Percentiles rank a stretch among this genome's conserved stretches.
Conservation (phyloP, 106 monocot genomes). For the Phalaenopsis equestris region DNA sequence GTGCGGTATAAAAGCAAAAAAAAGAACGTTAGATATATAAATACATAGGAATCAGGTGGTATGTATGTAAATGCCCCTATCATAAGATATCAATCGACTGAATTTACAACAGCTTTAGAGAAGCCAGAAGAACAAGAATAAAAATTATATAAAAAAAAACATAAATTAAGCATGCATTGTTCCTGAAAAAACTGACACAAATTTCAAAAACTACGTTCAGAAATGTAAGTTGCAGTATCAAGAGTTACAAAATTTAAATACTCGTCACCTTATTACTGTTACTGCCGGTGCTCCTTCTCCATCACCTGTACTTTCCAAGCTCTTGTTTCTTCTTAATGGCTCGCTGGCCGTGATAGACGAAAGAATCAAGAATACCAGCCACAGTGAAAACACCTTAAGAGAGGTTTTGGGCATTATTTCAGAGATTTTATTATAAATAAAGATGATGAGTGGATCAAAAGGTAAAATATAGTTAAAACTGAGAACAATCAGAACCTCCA, state of each 20-base stretch:
- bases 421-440: neutral
- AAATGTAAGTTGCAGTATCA: neutral
- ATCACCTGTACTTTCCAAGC: slow-evolving; percentile 73
- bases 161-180: neutral
- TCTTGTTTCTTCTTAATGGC: slow-evolving; percentile 91
- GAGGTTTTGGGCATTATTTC: neutral
- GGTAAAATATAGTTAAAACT: neutral
- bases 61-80: no score
- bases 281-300: neutral
- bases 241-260: neutral
- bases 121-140: neutral
- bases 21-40: no score
- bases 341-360: slow-evolving; percentile 82
- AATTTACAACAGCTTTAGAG: no score
- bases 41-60: no score
- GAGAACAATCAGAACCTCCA: slow-evolving; percentile 13
- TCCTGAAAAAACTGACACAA: neutral
- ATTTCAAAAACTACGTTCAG: neutral
- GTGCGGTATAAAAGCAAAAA: no score
- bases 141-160: neutral
- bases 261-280: neutral
- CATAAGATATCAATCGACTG: no score
- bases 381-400: slow-evolving; percentile 75
- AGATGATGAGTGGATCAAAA: neutral
- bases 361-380: slow-evolving; percentile 82